These are phyloP conservation scores for Fulvia fulva DNA, from an alignment of 2,329 filamentous ascomycete species.

Conservation along the genomic window DNA sequence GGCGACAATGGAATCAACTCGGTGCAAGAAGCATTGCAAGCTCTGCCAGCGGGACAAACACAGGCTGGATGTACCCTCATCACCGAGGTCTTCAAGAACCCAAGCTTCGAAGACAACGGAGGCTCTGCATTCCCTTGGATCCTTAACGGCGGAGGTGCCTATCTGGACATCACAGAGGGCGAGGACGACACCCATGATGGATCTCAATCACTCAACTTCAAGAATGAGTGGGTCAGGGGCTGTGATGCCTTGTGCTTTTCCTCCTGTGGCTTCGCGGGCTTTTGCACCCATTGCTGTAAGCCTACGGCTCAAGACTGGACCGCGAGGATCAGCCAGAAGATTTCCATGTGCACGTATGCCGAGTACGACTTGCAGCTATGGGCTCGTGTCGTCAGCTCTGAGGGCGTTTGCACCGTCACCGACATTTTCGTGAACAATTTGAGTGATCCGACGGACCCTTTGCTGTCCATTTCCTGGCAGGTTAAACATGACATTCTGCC, in stretches of 20 bases:
- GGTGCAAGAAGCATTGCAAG: background rate
- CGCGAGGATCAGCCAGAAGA: too few relatives aligned
- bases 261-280: background rate
- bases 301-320: too few relatives aligned
- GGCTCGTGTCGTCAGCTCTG: background rate
- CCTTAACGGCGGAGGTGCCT: background rate
- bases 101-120: background rate
- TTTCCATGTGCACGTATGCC: too few relatives aligned
- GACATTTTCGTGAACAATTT: background rate
- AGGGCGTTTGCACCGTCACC: background rate
- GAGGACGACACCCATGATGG: background rate
- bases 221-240: background rate
- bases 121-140: background rate
- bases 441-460: background rate
- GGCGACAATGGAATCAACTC: background rate
- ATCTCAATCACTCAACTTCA: background rate
- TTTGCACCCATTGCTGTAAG: too few relatives aligned
- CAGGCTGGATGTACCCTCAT: background rate
- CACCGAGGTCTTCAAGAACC: background rate
- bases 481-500: background rate
- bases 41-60: background rate
- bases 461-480: background rate
- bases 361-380: too few relatives aligned
- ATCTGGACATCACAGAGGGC: background rate
- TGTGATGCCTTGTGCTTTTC: background rate